phyloP scores from a whole-genome alignment of 2,329 filamentous ascomycete species.

The Aspergillus novofumigatus region DNA sequence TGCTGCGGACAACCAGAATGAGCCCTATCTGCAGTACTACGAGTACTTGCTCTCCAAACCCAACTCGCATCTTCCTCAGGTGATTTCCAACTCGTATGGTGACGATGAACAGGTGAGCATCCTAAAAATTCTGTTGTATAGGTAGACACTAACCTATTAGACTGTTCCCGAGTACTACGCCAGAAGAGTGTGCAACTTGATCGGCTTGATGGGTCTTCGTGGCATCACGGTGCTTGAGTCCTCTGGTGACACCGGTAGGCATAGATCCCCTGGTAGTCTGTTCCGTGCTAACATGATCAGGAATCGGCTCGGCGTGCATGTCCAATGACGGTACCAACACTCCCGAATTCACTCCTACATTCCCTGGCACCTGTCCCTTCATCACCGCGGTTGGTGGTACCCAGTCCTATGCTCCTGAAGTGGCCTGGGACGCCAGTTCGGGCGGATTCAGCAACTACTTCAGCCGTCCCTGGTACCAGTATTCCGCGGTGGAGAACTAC shows the following conservation, averaged over 20 bases:
- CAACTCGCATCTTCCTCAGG: slow-evolving; percentile 52
- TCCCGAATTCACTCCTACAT: slow-evolving; percentile 56
- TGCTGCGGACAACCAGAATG: slow-evolving; percentile 52
- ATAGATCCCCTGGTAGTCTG: not conserved
- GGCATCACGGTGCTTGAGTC: slow-evolving; percentile 63
- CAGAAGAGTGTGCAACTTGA: slow-evolving; percentile 58
- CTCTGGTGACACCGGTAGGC: slow-evolving; percentile 49
- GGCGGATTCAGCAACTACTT: slow-evolving; percentile 54
- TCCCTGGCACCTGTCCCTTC: slow-evolving; percentile 65
- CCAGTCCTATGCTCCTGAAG: slow-evolving; percentile 45
- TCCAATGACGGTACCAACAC: slow-evolving; percentile 57
- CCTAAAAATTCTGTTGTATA: not conserved
- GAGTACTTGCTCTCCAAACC: slow-evolving; percentile 52
- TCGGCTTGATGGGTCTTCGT: slow-evolving; percentile 62
- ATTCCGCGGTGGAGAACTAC: slow-evolving; percentile 43
- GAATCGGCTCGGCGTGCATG: slow-evolving; percentile 54
- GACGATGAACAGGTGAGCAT: slow-evolving; percentile 51
- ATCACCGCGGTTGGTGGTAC: slow-evolving; percentile 65
- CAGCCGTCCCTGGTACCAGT: slow-evolving; percentile 45
- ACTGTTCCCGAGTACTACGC: slow-evolving; percentile 60
- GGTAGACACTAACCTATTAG: slow-evolving; percentile 31
- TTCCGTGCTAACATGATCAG: slow-evolving; percentile 22
- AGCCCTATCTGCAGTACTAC: slow-evolving; percentile 64
- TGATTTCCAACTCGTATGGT: slow-evolving; percentile 63
- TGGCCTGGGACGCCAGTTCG: slow-evolving; percentile 42